Evolutionary conservation across 2,329 filamentous ascomycete genomes (phyloP).

Genomic region (Kalmusia sp.): DNA sequence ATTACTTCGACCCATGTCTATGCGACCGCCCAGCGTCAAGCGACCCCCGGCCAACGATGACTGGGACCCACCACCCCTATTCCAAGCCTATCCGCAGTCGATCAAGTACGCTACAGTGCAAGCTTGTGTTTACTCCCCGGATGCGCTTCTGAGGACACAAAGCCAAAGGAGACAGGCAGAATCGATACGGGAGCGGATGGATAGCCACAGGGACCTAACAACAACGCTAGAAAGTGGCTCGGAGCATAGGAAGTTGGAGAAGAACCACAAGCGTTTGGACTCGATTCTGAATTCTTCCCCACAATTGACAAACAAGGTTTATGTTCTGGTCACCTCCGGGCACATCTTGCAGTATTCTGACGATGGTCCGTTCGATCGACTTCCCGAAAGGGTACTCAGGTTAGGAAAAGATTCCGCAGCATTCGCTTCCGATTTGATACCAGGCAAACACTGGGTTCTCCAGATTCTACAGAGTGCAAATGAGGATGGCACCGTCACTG

Average conservation of each 20-base stretch:
- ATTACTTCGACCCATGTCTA: slow-evolving; percentile 39
- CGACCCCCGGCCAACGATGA: slow-evolving; percentile 23
- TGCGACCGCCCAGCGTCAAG: slow-evolving; percentile 26
- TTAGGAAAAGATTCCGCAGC: slow-evolving; percentile 78
- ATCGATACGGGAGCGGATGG: slow-evolving; percentile 45
- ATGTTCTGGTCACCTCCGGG: slow-evolving; percentile 73
- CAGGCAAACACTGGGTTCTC: slow-evolving; percentile 80
- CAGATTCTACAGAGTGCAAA: slow-evolving; percentile 74
- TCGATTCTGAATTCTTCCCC: slow-evolving; percentile 55
- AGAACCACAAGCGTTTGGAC: slow-evolving; percentile 52
- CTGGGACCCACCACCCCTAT: slow-evolving; percentile 71
- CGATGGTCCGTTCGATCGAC: slow-evolving; percentile 72
- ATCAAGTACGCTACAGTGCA: slow-evolving; percentile 76
- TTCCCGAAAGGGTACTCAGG: slow-evolving; percentile 76
- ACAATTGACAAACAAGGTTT: slow-evolving; percentile 76
- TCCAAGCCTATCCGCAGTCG: slow-evolving; percentile 86
- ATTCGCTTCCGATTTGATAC: slow-evolving; percentile 80
- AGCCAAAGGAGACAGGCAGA: slow-evolving; percentile 61
- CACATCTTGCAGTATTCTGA: slow-evolving; percentile 77
- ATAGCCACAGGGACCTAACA: slow-evolving; percentile 43
- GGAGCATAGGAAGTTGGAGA: slow-evolving; percentile 44
- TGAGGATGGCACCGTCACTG: slow-evolving; percentile 58
- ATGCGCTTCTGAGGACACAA: slow-evolving; percentile 68
- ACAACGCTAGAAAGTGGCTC: slow-evolving; percentile 33
- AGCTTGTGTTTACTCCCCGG: slow-evolving; percentile 71